Conservation (phyloP, 345 rosid genomes). For the Murraya koenigii region DNA sequence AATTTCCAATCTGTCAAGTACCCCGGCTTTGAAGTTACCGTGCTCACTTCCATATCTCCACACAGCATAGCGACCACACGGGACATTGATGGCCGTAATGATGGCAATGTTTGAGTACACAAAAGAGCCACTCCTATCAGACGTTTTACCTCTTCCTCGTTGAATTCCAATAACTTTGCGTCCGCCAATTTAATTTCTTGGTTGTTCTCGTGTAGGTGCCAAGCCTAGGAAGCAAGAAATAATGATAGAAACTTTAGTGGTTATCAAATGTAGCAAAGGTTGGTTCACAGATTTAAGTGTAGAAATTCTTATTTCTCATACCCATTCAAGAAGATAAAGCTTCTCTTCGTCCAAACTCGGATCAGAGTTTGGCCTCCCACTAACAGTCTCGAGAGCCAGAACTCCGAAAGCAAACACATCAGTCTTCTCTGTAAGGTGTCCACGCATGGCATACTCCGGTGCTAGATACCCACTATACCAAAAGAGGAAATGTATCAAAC, state of each 20-base stretch:
- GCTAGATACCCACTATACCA: constrained; percentile 18
- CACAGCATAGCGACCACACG: constrained; percentile 63
- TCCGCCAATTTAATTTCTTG: constrained; percentile 43
- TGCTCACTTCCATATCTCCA: constrained; percentile 61
- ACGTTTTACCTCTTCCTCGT: constrained; percentile 44
- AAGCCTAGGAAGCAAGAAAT: constrained; percentile 39
- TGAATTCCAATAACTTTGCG: constrained; percentile 29
- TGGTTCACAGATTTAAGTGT: background rate
- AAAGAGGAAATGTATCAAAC: background rate
- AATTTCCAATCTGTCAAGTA: constrained; percentile 60
- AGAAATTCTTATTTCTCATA: constrained; percentile 28
- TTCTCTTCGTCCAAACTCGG: constrained; percentile 41
- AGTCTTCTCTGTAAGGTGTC: constrained; percentile 37
- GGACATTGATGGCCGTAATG: constrained; percentile 58
- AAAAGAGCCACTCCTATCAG: constrained; percentile 54
- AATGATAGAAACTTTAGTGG: no score
- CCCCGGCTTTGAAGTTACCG: constrained; percentile 42
- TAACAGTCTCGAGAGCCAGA: constrained; percentile 3
- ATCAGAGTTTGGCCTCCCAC: constrained; percentile 28
- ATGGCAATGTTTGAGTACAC: constrained; percentile 63
- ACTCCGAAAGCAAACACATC: constrained; percentile 34
- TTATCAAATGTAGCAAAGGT: background rate
- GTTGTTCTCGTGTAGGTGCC: constrained; percentile 49
- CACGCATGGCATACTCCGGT: constrained; percentile 46
- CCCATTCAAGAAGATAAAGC: constrained; percentile 32